phyloP scores from a whole-genome alignment of 805 yeast genomes.

The Saturnispora sekii region DNA sequence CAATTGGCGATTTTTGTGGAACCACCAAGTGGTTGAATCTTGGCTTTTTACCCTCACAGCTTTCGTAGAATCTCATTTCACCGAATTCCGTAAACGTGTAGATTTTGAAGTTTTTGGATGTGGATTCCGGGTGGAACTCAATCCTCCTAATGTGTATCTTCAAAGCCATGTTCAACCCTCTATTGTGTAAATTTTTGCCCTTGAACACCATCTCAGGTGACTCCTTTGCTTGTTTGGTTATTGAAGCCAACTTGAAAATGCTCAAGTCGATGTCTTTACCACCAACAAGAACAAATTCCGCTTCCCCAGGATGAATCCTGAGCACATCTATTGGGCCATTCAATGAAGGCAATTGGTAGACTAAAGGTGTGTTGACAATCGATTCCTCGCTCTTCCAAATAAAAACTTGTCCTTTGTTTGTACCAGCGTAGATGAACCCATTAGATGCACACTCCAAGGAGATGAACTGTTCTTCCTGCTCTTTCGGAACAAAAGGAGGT shows the following conservation, averaged over 20 bases:
- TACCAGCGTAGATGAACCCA: constrained; percentile 6
- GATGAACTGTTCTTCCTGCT: constrained; percentile 9
- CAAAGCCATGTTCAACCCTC: constrained; percentile 65
- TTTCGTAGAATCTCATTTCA: constrained; percentile 64
- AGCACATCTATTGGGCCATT: constrained; percentile 23
- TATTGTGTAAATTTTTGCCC: constrained; percentile 78
- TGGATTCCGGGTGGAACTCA: constrained; percentile 30
- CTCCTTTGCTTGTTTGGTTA: constrained; percentile 5
- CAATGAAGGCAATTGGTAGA: constrained; percentile 22
- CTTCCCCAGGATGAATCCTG: constrained; percentile 10
- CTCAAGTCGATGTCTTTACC: constrained; percentile 76
- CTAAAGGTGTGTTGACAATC: constrained; percentile 21
- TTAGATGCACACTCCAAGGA: constrained; percentile 18
- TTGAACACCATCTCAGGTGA: constrained; percentile 38
- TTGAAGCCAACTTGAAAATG: constrained; percentile 28
- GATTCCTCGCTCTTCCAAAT: constrained; percentile 12
- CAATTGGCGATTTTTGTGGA: constrained; percentile 13
- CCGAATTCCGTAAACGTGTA: constrained; percentile 68
- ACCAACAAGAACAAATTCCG: constrained; percentile 65
- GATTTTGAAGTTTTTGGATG: constrained; percentile 36
- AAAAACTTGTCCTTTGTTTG: constrained; percentile 12
- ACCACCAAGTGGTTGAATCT: constrained; percentile 34
- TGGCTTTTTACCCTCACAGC: constrained; percentile 62
- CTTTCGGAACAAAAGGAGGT: not conserved
- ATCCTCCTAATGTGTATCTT: constrained; percentile 72